Conservation (phyloP, 2,329 filamentous ascomycete species). For the Ascochyta lentis region DNA sequence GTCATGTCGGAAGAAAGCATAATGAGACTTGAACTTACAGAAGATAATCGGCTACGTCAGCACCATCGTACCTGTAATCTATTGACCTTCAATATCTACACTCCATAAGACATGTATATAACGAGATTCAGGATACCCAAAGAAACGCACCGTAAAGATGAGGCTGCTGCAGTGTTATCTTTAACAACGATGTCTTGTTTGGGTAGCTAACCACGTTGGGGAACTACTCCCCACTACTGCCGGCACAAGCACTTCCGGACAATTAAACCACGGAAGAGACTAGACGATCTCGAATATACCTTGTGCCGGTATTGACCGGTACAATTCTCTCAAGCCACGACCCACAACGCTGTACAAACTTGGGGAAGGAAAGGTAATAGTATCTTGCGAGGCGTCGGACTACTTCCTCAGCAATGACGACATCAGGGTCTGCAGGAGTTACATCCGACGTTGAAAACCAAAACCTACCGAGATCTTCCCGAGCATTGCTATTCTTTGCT, state of each 20-base stretch:
- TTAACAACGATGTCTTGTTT: background rate
- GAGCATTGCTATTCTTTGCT: background rate
- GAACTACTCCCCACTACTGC: background rate
- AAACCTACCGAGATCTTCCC: background rate
- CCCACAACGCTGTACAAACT: conserved; percentile 1
- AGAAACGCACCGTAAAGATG: background rate
- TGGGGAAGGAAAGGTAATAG: background rate
- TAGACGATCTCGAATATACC: background rate
- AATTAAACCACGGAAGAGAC: background rate
- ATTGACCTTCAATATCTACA: background rate
- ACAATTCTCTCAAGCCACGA: conserved; percentile 1
- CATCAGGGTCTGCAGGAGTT: background rate
- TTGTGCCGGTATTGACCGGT: background rate
- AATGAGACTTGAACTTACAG: background rate
- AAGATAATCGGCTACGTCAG: background rate
- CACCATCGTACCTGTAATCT: background rate
- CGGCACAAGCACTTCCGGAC: conserved; percentile 4
- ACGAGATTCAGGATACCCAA: background rate
- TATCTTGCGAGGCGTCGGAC: background rate
- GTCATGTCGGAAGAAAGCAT: background rate
- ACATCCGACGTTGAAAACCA: background rate
- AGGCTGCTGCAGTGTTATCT: background rate
- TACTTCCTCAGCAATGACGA: background rate
- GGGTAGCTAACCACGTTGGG: conserved; percentile 1
- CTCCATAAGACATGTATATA: background rate